A percentile compares a stretch with the other conserved stretches of the same genome.
phyloP scores from a whole-genome alignment of 345 rosid genomes.

The Syzygium grande region DNA sequence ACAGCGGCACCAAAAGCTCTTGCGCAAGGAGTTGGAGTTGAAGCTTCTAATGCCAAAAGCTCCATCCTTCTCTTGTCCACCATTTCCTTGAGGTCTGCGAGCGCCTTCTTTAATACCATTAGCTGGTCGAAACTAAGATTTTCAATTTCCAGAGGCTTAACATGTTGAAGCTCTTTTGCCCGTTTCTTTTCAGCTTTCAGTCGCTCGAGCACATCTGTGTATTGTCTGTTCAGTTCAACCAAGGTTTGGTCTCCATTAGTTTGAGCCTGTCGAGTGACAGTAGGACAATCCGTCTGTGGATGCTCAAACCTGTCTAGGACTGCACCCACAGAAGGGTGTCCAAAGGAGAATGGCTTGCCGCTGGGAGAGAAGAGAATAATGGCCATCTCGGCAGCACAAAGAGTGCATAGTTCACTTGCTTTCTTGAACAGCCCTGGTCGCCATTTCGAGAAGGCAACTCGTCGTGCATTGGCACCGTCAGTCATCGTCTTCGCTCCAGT shows the following conservation, averaged over 20 bases:
- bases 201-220: slow-evolving; percentile 8
- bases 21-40: background rate
- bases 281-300: background rate
- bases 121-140: background rate
- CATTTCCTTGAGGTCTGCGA: background rate
- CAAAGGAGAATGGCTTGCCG: slow-evolving; percentile 47
- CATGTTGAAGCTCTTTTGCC: slow-evolving; percentile 10
- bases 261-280: background rate
- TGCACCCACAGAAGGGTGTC: slow-evolving; percentile 35
- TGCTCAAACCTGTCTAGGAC: slow-evolving; percentile 27
- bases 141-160: background rate
- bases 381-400: slow-evolving; percentile 41
- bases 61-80: background rate
- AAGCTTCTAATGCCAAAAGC: background rate
- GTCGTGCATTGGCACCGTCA: slow-evolving; percentile 13
- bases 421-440: slow-evolving; percentile 51
- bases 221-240: slow-evolving; percentile 3
- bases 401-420: slow-evolving; percentile 40
- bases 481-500: background rate
- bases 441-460: slow-evolving; percentile 55
- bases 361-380: slow-evolving; percentile 58
- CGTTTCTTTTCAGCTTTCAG: slow-evolving; percentile 20
- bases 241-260: background rate
- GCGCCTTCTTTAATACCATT: background rate
- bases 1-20: too few species aligned